A percentile compares a stretch with the other conserved stretches of the same genome.
Conservation (phyloP, 2,329 filamentous ascomycete species). For the Emericellopsis cladophorae region DNA sequence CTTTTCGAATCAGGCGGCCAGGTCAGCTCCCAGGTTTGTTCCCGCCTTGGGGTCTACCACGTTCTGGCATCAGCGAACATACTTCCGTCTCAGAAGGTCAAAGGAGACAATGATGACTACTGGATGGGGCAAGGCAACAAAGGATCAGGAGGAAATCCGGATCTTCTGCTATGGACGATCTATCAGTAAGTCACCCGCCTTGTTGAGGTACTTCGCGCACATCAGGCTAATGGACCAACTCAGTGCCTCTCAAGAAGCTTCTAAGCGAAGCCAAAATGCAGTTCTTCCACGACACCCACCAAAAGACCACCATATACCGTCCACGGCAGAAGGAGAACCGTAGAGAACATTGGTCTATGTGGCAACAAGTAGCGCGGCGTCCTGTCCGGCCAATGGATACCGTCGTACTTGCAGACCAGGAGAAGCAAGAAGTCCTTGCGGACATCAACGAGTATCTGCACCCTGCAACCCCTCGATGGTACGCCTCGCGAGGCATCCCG, state of each 20-base stretch:
- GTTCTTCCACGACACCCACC: constrained; percentile 37
- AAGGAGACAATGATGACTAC: constrained; percentile 25
- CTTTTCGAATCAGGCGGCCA: constrained; percentile 44
- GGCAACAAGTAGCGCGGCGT: constrained; percentile 45
- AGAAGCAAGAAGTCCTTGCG: constrained; percentile 52
- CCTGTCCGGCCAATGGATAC: constrained; percentile 62
- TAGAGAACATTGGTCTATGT: constrained; percentile 30
- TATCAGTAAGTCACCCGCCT: constrained; percentile 10
- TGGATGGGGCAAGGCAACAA: constrained; percentile 22
- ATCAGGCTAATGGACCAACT: background rate
- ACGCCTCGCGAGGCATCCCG: constrained; percentile 62
- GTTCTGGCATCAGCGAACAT: constrained; percentile 41
- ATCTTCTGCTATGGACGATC: constrained; percentile 42
- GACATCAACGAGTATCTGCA: constrained; percentile 74
- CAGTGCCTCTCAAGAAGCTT: constrained; percentile 41
- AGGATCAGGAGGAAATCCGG: constrained; percentile 37
- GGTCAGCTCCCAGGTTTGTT: constrained; percentile 37
- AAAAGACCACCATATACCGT: constrained; percentile 46
- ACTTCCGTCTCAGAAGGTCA: constrained; percentile 33
- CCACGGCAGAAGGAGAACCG: constrained; percentile 32
- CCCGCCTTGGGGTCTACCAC: constrained; percentile 39
- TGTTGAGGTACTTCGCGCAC: background rate
- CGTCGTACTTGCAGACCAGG: constrained; percentile 55
- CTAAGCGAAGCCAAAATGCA: constrained; percentile 38
- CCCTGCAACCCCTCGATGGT: constrained; percentile 58